These are phyloP conservation scores for Plasmopara muralis DNA, from an alignment of 352 stramenopile genomes.

Conservation along the genomic window DNA sequence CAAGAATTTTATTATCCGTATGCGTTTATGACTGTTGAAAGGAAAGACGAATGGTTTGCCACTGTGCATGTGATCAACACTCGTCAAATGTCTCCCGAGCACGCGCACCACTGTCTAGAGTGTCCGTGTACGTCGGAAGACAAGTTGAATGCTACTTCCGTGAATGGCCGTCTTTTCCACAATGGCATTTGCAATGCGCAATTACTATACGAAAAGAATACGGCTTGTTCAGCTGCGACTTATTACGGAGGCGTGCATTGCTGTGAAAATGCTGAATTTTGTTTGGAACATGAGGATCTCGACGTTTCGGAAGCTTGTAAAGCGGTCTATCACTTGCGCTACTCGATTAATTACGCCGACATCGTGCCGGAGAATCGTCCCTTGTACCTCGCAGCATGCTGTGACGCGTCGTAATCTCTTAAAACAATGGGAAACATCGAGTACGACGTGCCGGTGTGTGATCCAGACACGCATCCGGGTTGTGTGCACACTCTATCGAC, in stretches of 20 bases:
- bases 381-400: constrained; percentile 66
- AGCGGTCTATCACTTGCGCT: constrained; percentile 59
- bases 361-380: constrained; percentile 48
- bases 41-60: constrained; percentile 72
- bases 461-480: constrained; percentile 55
- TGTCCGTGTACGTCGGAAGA: constrained; percentile 73
- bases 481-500: constrained; percentile 77
- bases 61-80: constrained; percentile 85
- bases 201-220: constrained; percentile 61
- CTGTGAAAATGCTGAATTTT: constrained; percentile 67
- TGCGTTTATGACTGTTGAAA: constrained; percentile 69
- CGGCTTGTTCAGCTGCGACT: constrained; percentile 46
- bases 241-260: constrained; percentile 71
- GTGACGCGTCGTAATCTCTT: constrained; percentile 57
- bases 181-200: constrained; percentile 52
- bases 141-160: constrained; percentile 33
- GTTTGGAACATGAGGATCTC: constrained; percentile 53
- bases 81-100: constrained; percentile 34
- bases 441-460: constrained; percentile 67
- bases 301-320: constrained; percentile 14
- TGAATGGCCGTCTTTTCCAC: constrained; percentile 50
- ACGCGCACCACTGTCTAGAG: constrained; percentile 62
- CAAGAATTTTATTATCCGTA: constrained; percentile 78
- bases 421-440: constrained; percentile 64
- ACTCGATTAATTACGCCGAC: constrained; percentile 67